Evolutionary conservation across 805 yeast species (phyloP).

Genomic region (Kluyveromyces lactis): DNA sequence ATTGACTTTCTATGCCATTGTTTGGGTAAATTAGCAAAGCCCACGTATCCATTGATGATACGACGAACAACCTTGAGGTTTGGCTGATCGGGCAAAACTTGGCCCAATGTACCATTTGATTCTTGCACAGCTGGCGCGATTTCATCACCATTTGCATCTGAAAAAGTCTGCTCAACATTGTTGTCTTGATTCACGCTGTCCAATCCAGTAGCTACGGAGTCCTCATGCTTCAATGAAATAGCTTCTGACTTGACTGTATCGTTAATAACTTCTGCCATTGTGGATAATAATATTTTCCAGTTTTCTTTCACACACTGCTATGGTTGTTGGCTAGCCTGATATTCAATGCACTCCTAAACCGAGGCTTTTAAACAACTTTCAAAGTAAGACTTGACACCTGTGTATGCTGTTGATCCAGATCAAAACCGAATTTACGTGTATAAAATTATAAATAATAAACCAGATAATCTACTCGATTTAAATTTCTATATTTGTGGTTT

Average conservation of each 20-base stretch:
- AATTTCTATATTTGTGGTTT: constrained; percentile 1
- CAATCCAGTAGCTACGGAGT: neutral
- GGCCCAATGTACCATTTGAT: constrained; percentile 12
- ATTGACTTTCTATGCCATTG: constrained; percentile 97
- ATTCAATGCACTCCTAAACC: too few species aligned
- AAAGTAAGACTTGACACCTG: too few species aligned
- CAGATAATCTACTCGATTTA: too few species aligned
- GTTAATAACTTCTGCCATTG: neutral
- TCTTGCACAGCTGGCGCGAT: neutral
- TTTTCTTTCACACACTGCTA: too few species aligned
- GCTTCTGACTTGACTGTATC: neutral
- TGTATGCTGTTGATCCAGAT: too few species aligned
- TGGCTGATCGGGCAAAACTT: constrained; percentile 29
- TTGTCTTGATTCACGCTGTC: neutral
- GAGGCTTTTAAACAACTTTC: too few species aligned
- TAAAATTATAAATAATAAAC: too few species aligned
- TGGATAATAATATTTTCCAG: too few species aligned
- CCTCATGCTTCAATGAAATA: constrained; percentile 4
- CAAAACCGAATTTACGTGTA: too few species aligned
- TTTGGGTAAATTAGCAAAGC: constrained; percentile 94
- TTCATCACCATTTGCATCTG: neutral
- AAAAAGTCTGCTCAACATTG: neutral
- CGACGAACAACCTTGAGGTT: constrained; percentile 61
- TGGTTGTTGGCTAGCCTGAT: too few species aligned
- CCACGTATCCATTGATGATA: constrained; percentile 86